Evolutionary conservation across 1,284 basidiomycete genomes (phyloP), one percentile per base, ranked within the genome.

Genomic region (Ustilago cynodontis): DNA sequence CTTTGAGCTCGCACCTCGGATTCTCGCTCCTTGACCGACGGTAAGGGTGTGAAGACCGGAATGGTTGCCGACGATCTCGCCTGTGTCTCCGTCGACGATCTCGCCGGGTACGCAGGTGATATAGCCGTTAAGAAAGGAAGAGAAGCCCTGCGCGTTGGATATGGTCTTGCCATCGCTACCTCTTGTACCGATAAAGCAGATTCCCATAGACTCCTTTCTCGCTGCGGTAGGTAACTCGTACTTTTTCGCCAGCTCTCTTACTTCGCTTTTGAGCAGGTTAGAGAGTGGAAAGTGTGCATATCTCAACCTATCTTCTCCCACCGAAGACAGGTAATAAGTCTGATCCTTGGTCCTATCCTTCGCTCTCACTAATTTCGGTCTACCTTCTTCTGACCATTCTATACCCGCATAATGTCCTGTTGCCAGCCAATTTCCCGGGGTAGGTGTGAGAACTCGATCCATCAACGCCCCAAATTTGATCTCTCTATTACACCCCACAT

Each of bases 391-490:
- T 6, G 67, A 90, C 82, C 82, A 94, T 90, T 28, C 89, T 88
- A n/a, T 39, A 1, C 50, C 47, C 0, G 94, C 94, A 82, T 98
- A 98, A 85, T 98, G 95, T 9, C 95, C 94, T 3, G 94, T 95
- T 8, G 94, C 95, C 47, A 96, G 88, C 90, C 87, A 63, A 87
- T 65, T 20, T 70, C 74, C 10, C 24, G 53, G 5, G 31, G 31
- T 33, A 4, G 20, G 37, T 14, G 22, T 11, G 6, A 59, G 57
- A 8, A 61, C 51, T 3, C 75, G 59, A 13, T 93, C 90, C 55
- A 95, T 87, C 16, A 99, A 88, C 0, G 93, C 92, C 3, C 94
- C 94, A 78, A 98, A 98, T 86, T 98, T 98, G 85, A 98, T 93
- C 85, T 96, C 93, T 81, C 88, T 90, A 86, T 99, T 98, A 86